A percentile compares a stretch with the other conserved stretches of the same genome.
Conservation (phyloP, 2,329 filamentous ascomycete species). For the Neurospora sp. region DNA sequence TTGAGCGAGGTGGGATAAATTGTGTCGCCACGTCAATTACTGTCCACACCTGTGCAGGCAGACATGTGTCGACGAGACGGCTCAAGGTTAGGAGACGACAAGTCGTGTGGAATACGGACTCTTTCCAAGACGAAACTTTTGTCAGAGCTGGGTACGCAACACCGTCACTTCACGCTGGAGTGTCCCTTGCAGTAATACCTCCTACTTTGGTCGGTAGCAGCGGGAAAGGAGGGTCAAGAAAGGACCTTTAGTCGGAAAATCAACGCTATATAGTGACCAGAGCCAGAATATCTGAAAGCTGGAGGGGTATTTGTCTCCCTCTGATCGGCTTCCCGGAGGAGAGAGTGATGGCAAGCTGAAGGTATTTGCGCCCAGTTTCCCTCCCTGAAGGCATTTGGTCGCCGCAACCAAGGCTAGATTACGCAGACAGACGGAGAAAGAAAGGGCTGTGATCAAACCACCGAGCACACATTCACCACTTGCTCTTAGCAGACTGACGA, state of each 20-base stretch:
- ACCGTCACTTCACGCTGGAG: neutral
- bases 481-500: neutral
- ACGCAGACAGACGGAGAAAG: neutral
- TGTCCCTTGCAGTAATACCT: neutral
- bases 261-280: neutral
- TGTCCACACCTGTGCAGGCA: neutral
- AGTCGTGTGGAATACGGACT: neutral
- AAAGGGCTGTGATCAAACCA: neutral
- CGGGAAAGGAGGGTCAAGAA: neutral
- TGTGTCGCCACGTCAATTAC: neutral
- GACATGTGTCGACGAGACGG: neutral
- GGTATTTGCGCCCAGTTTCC: neutral
- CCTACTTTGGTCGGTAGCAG: neutral
- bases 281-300: neutral
- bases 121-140: neutral
- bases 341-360: neutral
- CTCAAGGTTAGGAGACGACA: neutral
- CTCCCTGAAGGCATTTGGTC: neutral
- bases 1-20: neutral
- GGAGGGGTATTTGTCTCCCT: neutral
- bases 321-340: neutral
- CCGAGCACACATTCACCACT: neutral
- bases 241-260: neutral
- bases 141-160: neutral
- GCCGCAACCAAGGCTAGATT: neutral